phyloP scores from a whole-genome alignment of 345 rosid species.

The Gossypium herbaceum region DNA sequence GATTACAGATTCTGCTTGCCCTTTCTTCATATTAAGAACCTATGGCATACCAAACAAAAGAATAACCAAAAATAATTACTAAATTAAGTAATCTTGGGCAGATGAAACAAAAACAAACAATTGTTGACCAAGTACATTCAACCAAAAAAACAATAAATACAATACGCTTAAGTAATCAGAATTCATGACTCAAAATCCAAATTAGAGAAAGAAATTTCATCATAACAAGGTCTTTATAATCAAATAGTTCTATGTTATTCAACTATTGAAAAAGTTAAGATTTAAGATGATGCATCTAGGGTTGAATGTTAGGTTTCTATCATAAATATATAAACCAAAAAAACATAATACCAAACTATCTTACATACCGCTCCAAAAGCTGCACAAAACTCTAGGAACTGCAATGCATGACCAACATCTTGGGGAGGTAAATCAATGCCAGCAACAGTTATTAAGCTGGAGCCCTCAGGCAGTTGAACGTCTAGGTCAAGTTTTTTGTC shows the following conservation, averaged over 20 bases:
- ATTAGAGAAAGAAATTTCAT: not conserved
- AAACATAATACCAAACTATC: not conserved
- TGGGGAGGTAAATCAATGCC: slow-evolving; percentile 58
- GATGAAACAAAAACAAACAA: not conserved
- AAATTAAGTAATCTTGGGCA: slow-evolving; percentile 3
- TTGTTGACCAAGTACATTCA: not conserved
- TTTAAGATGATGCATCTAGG: not conserved
- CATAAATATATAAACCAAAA: too few species aligned
- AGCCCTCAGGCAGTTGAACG: slow-evolving; percentile 53
- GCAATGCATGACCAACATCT: slow-evolving; percentile 62
- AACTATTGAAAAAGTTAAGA: not conserved
- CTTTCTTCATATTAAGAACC: slow-evolving; percentile 71
- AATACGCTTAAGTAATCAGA: not conserved
- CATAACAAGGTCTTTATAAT: not conserved
- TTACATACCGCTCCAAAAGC: slow-evolving; percentile 66
- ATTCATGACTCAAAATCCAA: not conserved
- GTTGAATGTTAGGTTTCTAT: not conserved
- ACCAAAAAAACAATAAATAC: not conserved
- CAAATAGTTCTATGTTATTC: not conserved
- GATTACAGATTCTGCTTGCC: slow-evolving; percentile 61
- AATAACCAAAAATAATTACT: not conserved
- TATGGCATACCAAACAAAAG: slow-evolving; percentile 22
- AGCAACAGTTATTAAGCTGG: slow-evolving; percentile 40
- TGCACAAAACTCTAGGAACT: slow-evolving; percentile 75
- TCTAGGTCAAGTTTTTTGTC: slow-evolving; percentile 23